Conservation (phyloP, 2,329 filamentous ascomycete species). For the Xenoacremonium recifei region DNA sequence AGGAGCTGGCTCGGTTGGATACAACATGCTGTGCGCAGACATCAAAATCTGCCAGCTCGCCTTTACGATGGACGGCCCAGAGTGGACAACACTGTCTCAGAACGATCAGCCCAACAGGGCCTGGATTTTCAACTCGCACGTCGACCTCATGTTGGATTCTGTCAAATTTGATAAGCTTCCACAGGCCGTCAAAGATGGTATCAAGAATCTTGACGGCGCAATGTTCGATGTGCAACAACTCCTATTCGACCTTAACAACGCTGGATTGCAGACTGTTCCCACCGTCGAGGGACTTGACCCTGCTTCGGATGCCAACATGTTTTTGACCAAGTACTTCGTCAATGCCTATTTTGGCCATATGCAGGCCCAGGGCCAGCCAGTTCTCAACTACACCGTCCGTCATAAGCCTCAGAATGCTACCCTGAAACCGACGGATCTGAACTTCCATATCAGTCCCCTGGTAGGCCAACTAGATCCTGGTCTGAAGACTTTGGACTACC, state of each 20-base stretch:
- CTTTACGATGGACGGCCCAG: too few relatives aligned
- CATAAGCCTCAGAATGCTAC: too few relatives aligned
- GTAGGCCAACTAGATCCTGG: too few relatives aligned
- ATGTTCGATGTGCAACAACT: constrained; percentile 7
- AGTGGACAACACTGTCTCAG: too few relatives aligned
- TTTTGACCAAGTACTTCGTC: constrained; percentile 1
- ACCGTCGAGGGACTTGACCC: neutral
- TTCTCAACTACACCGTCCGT: too few relatives aligned
- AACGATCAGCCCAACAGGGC: neutral
- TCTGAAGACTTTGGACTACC: constrained; percentile 1
- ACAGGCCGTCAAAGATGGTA: neutral
- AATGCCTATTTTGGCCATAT: too few relatives aligned
- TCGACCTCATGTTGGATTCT: neutral
- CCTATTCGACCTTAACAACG: constrained; percentile 3
- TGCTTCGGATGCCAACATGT: neutral
- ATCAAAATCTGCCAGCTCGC: constrained; percentile 1
- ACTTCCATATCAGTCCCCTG: too few relatives aligned
- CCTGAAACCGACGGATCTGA: too few relatives aligned
- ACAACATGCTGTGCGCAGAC: constrained; percentile 3
- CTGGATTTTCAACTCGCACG: neutral
- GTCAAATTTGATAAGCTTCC: neutral
- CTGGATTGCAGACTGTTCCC: constrained; percentile 1
- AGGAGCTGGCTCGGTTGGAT: neutral
- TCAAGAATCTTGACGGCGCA: neutral
- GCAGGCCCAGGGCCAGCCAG: too few relatives aligned